Conservation (phyloP, 257 asterid species). For the Leonotis leonurus region DNA sequence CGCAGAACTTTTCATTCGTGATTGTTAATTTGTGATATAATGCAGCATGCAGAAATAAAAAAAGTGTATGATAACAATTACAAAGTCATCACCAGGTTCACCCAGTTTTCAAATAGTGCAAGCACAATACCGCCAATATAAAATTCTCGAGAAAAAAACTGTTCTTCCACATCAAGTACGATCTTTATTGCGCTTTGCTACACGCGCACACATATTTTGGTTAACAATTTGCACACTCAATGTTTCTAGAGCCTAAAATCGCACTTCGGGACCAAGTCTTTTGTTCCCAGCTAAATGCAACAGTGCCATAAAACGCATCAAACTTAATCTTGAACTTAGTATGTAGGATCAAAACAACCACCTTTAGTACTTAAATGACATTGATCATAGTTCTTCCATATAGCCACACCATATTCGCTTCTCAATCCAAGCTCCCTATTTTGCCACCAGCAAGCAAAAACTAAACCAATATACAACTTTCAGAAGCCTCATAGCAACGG, state of each 20-base stretch:
- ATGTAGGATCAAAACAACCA: constrained; percentile 1
- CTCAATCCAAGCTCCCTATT: constrained; percentile 12
- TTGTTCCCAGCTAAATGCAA: background rate
- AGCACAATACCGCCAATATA: background rate
- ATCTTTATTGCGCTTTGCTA: background rate
- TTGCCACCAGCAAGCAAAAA: background rate
- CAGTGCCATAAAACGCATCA: background rate
- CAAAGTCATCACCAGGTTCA: background rate
- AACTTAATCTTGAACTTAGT: background rate
- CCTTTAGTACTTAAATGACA: background rate
- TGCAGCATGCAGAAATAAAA: background rate
- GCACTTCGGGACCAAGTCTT: background rate
- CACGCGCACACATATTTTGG: background rate
- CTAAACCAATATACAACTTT: background rate
- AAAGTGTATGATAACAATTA: background rate
- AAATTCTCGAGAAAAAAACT: background rate
- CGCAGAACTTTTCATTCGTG: background rate
- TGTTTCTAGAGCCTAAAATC: background rate
- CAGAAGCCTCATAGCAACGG: background rate
- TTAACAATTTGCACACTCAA: background rate
- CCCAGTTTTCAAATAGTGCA: background rate
- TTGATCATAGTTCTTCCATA: background rate
- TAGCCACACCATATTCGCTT: constrained; percentile 1
- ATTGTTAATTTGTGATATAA: background rate
- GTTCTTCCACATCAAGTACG: background rate